Evolutionary conservation across 441 rosid genomes (phyloP).

Genomic region (Gossypium lobatum): DNA sequence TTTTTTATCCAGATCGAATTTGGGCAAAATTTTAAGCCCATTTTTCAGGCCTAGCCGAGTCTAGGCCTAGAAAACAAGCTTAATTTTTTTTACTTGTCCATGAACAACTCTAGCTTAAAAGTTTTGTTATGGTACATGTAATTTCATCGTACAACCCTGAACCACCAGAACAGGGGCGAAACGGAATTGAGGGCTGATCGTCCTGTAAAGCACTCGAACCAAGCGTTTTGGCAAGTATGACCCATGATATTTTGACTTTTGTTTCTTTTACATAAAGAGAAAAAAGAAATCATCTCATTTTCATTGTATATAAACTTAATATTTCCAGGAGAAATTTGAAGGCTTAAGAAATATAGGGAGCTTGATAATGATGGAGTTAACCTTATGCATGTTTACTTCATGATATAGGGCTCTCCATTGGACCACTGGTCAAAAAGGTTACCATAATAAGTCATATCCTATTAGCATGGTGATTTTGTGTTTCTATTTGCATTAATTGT

Average conservation of each 20-base stretch:
- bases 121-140: no score
- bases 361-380: conserved; percentile 21
- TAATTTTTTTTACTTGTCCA: no score
- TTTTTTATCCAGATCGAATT: no score
- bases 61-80: no score
- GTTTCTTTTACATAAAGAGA: background rate
- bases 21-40: no score
- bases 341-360: conserved; percentile 40
- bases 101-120: no score
- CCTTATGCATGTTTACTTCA: conserved; percentile 36
- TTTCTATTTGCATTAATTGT: background rate
- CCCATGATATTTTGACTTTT: background rate
- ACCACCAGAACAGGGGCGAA: no score
- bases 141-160: no score
- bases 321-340: conserved; percentile 39
- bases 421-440: conserved; percentile 43
- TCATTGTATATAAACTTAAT: background rate
- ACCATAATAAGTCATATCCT: conserved; percentile 58
- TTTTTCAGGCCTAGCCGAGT: no score
- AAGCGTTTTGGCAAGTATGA: no score
- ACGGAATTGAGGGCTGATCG: no score
- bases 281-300: background rate
- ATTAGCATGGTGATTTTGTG: conserved; percentile 44
- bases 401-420: conserved; percentile 38
- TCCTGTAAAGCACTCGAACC: no score